A percentile compares a stretch with the other conserved stretches of the same genome.
These are phyloP conservation scores for Talaromyces rugulosus DNA, from an alignment of 2,329 filamentous ascomycete species.

Conservation along the genomic window DNA sequence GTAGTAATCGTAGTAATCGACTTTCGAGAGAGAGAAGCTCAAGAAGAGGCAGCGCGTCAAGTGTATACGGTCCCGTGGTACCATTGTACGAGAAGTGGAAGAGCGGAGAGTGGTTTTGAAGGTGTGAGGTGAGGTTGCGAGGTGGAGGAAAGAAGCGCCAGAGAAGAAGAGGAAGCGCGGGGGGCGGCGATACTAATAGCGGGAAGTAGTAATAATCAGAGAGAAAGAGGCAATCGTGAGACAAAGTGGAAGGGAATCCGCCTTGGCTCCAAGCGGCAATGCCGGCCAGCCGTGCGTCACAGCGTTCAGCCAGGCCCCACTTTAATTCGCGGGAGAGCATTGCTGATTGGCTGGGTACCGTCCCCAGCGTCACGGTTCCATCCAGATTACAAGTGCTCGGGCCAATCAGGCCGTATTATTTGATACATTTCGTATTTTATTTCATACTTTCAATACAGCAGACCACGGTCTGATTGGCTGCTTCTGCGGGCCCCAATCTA, in stretches of 20 bases:
- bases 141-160: background rate
- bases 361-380: background rate
- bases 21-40: background rate
- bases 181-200: background rate
- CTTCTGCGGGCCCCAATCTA: background rate
- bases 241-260: background rate
- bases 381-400: background rate
- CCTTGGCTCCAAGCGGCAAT: conserved; percentile 10
- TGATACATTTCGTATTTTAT: background rate
- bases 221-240: background rate
- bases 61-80: conserved; percentile 3
- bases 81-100: conserved; percentile 8
- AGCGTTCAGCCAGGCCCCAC: background rate
- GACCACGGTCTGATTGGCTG: background rate
- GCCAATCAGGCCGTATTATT: background rate
- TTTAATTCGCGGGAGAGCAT: background rate
- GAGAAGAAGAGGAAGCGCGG: background rate
- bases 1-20: background rate
- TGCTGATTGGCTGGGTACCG: background rate
- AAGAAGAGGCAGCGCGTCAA: conserved; percentile 6
- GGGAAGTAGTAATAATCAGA: background rate
- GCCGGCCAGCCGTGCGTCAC: background rate
- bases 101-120: background rate
- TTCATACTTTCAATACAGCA: background rate
- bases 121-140: background rate